phyloP scores from a whole-genome alignment of 2,329 filamentous ascomycete species.

The Trichoderma koningiopsis region DNA sequence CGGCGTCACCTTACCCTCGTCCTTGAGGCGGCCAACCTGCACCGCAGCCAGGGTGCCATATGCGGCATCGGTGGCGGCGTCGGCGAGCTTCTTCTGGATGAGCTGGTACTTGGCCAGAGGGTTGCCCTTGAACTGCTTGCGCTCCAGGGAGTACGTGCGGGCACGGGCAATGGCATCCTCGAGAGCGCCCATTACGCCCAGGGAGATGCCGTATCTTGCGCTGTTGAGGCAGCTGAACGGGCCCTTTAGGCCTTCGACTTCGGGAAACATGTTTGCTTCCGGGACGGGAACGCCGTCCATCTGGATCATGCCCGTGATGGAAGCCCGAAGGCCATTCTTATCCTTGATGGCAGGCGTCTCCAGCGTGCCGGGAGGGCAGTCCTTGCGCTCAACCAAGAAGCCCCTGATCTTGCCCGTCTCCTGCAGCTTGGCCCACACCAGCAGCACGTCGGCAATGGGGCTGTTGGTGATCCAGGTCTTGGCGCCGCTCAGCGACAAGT shows the following conservation, averaged over 20 bases:
- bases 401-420: slow-evolving; percentile 92
- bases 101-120: slow-evolving; percentile 95
- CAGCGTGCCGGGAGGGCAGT: slow-evolving; percentile 84
- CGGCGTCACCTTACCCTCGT: slow-evolving; percentile 80
- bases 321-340: slow-evolving; percentile 92
- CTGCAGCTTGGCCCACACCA: slow-evolving; percentile 92
- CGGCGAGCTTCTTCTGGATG: slow-evolving; percentile 95
- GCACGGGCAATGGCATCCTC: slow-evolving; percentile 87
- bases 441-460: slow-evolving; percentile 79
- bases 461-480: slow-evolving; percentile 98
- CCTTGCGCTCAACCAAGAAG: slow-evolving; percentile 82
- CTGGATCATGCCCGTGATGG: slow-evolving; percentile 97
- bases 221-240: slow-evolving; percentile 95
- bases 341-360: slow-evolving; percentile 92
- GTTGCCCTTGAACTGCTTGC: slow-evolving; percentile 95
- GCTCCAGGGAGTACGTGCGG: slow-evolving; percentile 83
- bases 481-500: slow-evolving; percentile 74
- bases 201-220: slow-evolving; percentile 89
- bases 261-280: slow-evolving; percentile 89
- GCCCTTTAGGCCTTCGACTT: slow-evolving; percentile 81
- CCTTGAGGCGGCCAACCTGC: slow-evolving; percentile 91
- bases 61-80: slow-evolving; percentile 86
- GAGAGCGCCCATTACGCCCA: slow-evolving; percentile 89
- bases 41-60: slow-evolving; percentile 88
- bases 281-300: slow-evolving; percentile 88